Conservation (phyloP, 2,329 filamentous ascomycete species). For the Davidsoniella eucalypti region DNA sequence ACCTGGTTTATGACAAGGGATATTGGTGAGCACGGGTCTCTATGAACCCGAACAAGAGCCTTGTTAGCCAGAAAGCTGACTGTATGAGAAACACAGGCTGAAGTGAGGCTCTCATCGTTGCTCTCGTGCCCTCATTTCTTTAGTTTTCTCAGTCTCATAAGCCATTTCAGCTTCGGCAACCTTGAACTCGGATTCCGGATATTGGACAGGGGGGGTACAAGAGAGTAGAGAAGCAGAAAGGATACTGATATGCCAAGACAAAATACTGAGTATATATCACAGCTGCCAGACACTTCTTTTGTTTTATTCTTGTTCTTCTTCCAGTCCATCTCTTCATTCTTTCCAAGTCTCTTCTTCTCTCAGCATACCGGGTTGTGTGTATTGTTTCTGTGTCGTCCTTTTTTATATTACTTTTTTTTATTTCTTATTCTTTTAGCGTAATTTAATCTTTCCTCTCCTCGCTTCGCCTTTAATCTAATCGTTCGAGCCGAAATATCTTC, state of each 20-base stretch:
- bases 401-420: slow-evolving; percentile 16
- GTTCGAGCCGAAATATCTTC: slow-evolving; percentile 18
- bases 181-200: neutral
- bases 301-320: slow-evolving; percentile 7
- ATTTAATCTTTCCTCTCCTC: slow-evolving; percentile 9
- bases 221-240: no score
- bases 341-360: slow-evolving; percentile 13
- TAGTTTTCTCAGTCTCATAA: no score
- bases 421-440: slow-evolving; percentile 9
- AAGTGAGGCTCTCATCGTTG: no score
- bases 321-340: slow-evolving; percentile 11
- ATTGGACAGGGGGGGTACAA: neutral
- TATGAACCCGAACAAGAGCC: no score
- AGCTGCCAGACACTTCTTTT: neutral
- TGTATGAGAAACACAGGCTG: no score
- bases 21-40: no score
- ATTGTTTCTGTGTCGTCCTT: slow-evolving; percentile 16
- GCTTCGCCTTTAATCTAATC: slow-evolving; percentile 15
- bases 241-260: neutral
- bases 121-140: no score
- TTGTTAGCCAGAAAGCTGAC: no score
- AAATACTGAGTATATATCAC: neutral
- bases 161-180: neutral
- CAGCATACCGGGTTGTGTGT: slow-evolving; percentile 10
- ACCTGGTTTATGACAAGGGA: no score